Evolutionary conservation across 2,329 filamentous ascomycete species (phyloP).

Genomic region (Cladorrhinum sp.): DNA sequence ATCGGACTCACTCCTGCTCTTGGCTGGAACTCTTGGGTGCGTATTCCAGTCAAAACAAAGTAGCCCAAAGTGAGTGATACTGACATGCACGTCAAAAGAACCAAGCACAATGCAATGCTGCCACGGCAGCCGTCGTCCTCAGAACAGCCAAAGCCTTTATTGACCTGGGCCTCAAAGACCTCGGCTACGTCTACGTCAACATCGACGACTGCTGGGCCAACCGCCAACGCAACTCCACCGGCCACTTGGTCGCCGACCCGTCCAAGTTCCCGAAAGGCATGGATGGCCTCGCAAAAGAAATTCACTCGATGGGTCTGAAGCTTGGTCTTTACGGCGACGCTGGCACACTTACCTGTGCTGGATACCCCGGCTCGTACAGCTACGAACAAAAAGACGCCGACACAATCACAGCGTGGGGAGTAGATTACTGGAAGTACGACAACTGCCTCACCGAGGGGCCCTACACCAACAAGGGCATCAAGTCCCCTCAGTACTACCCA

Average conservation of each 20-base stretch:
- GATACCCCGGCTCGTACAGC: slow-evolving; percentile 20
- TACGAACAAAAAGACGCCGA: slow-evolving; percentile 17
- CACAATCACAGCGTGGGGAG: slow-evolving; percentile 19
- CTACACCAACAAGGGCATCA: neutral
- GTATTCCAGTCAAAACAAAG: neutral
- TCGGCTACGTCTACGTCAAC: slow-evolving; percentile 25
- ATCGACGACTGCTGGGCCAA: slow-evolving; percentile 25
- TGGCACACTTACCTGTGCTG: slow-evolving; percentile 23
- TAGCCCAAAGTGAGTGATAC: neutral
- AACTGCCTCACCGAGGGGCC: slow-evolving; percentile 13
- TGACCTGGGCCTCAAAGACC: slow-evolving; percentile 22
- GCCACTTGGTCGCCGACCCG: slow-evolving; percentile 22
- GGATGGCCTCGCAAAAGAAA: slow-evolving; percentile 18
- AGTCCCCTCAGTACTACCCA: slow-evolving; percentile 14
- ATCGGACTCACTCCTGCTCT: neutral
- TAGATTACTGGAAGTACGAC: slow-evolving; percentile 26
- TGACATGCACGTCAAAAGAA: slow-evolving; percentile 9
- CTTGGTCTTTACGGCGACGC: slow-evolving; percentile 25
- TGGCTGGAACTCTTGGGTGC: neutral
- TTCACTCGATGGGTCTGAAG: slow-evolving; percentile 24
- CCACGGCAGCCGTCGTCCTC: slow-evolving; percentile 17
- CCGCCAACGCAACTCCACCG: slow-evolving; percentile 10
- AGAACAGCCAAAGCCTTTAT: slow-evolving; percentile 19
- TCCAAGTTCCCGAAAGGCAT: slow-evolving; percentile 23
- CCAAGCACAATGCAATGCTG: slow-evolving; percentile 19